Percentiles rank a stretch among this genome's conserved stretches.
Conservation (phyloP, 2,329 filamentous ascomycete species). For the Alternaria atra region DNA sequence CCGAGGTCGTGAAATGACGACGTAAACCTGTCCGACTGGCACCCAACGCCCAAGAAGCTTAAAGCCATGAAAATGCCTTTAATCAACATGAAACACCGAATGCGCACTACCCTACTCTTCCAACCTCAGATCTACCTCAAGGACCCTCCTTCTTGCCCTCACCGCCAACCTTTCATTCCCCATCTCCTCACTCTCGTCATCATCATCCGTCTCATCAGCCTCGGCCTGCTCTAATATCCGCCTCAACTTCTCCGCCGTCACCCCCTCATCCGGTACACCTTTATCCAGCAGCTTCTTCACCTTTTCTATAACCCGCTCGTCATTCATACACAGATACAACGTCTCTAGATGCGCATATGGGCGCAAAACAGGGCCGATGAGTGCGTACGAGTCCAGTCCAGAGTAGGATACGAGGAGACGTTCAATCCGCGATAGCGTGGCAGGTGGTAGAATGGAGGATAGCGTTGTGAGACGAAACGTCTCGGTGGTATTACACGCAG, state of each 20-base stretch:
- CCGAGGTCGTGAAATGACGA: no score
- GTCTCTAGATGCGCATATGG: slow-evolving; percentile 10
- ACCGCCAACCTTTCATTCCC: not conserved
- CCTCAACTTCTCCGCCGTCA: not conserved
- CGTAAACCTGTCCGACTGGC: not conserved
- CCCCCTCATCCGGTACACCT: not conserved
- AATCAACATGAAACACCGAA: not conserved
- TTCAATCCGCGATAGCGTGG: not conserved
- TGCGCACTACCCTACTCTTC: slow-evolving; percentile 1
- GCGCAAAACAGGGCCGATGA: slow-evolving; percentile 11
- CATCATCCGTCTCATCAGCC: slow-evolving; percentile 22
- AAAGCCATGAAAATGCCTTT: not conserved
- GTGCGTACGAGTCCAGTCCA: slow-evolving; percentile 5
- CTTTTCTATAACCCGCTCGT: slow-evolving; percentile 7
- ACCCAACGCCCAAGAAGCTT: not conserved
- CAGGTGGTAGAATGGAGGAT: not conserved
- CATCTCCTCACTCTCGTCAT: slow-evolving; percentile 14
- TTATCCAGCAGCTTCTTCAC: slow-evolving; percentile 2
- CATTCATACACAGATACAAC: slow-evolving; percentile 23
- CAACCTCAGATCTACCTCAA: slow-evolving; percentile 17
- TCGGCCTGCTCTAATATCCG: slow-evolving; percentile 8
- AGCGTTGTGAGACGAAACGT: slow-evolving; percentile 15
- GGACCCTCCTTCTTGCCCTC: slow-evolving; percentile 11
- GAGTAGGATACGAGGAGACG: slow-evolving; percentile 19
- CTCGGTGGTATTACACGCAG: slow-evolving; percentile 8